Base-by-base conservation (phyloP, 306 rosid genomes). In the Rubus idaeus region DNA sequence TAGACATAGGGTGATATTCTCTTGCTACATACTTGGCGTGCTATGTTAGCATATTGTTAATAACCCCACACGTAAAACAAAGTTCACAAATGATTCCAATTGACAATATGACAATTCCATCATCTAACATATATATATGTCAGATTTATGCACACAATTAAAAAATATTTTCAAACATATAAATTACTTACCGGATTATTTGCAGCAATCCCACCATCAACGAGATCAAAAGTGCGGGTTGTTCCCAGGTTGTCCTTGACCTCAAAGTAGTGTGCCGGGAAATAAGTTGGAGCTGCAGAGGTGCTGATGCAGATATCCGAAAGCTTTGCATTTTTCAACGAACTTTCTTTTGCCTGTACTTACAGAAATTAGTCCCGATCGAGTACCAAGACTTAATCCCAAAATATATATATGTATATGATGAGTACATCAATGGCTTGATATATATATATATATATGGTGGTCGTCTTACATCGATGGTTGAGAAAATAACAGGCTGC, bases 201-300 rank as follows among this genome's bases (percentile, higher is more conserved):
- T 50, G 87, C 87, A 17, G 85, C 87, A 26, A 86, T 83, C 0
- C 80, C 89, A 3, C 87, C 89, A 30, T 86, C 89, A 2, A 86
- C 40, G 21, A 86, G 85, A 67, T 86, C 68, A 35, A 74, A 86
- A 10, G 58, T 60, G 10, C 72, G 79, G 35, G 75, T 47, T 5
- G 11, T 76, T 45, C 85, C 89, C 9, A 67, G 51, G 0, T 18
- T 23, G 70, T 86, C 83, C 5, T 70, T 55, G 5, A 73, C 71
- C 40, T 79, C 71, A 18, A 86, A 86, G 58, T 41, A 80, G 62
- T 86, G 87, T 10, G 85, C 71, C 0, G 89, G 89, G 14, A 86
- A 64, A 66, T 30, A 86, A 10, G 83, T 83, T 20, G 87, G 89
- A 23, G 89, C 89, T 40, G 89, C 89, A 0, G 89, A 86, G 21